These are phyloP conservation scores for Hibiscus tridactylites DNA, from an alignment of 345 rosid species.

Conservation along the genomic window DNA sequence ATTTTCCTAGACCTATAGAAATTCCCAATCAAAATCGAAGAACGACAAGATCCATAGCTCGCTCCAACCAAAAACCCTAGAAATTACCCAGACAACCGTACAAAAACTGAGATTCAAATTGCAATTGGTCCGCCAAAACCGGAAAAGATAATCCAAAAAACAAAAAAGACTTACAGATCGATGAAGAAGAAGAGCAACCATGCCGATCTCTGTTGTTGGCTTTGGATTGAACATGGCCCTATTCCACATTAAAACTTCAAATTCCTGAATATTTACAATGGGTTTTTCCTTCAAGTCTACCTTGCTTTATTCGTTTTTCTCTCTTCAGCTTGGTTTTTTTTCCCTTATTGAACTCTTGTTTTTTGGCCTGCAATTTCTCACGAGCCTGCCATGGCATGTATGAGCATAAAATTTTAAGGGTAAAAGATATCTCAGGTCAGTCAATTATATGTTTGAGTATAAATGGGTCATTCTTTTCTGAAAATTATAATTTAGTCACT, in stretches of 20 bases:
- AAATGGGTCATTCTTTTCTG: too few relatives aligned
- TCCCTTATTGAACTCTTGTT: neutral
- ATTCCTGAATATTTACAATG: neutral
- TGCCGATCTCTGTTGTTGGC: neutral
- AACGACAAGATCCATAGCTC: neutral
- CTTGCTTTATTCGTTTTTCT: neutral
- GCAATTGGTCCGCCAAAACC: neutral
- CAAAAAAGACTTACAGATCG: conserved; percentile 2
- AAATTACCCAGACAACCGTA: neutral
- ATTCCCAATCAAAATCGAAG: conserved; percentile 1
- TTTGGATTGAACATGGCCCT: conserved; percentile 1
- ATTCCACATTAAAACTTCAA: neutral
- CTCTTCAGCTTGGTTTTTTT: neutral
- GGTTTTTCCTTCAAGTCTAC: neutral
- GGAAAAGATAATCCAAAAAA: neutral
- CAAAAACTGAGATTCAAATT: neutral
- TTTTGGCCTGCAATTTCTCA: neutral
- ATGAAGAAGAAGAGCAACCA: neutral
- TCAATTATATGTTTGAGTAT: too few relatives aligned
- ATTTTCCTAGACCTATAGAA: conserved; percentile 8
- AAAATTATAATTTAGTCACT: too few relatives aligned
- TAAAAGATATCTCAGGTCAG: too few relatives aligned
- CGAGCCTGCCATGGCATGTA: neutral
- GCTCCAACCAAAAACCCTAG: conserved; percentile 5
- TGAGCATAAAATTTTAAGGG: neutral